phyloP scores from a whole-genome alignment of 2,329 filamentous ascomycete species.

The Cladosporium colombiae region DNA sequence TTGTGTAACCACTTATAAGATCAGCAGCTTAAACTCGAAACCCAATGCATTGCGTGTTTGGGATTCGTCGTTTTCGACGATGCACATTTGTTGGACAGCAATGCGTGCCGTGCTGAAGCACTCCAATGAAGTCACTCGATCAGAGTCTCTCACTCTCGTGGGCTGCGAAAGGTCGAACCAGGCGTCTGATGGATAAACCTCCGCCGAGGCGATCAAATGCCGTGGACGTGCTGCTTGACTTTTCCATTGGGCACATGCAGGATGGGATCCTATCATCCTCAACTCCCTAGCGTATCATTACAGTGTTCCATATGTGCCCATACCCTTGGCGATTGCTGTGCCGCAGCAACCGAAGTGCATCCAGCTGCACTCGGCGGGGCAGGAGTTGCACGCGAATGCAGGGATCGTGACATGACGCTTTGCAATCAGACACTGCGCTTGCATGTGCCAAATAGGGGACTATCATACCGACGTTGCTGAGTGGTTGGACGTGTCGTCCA shows the following conservation, averaged over 20 bases:
- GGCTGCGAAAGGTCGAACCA: not conserved
- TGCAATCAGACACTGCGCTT: not conserved
- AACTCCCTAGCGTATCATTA: not conserved
- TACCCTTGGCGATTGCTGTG: not conserved
- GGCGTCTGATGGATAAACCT: not conserved
- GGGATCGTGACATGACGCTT: not conserved
- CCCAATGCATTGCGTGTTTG: not conserved
- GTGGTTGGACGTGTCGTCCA: not conserved
- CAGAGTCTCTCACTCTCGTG: not conserved
- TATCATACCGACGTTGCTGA: not conserved
- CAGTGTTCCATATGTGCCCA: not conserved
- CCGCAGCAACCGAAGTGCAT: not conserved
- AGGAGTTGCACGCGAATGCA: not conserved
- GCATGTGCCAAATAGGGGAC: not conserved
- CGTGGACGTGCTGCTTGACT: not conserved
- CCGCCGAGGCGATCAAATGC: not conserved
- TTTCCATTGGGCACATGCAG: not conserved
- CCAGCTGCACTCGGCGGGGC: not conserved
- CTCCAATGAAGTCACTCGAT: not conserved
- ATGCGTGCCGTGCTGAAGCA: not conserved
- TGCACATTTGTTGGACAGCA: not conserved
- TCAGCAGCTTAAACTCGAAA: not conserved
- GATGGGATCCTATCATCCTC: not conserved
- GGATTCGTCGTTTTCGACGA: not conserved
- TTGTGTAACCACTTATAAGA: not conserved